Evolutionary conservation across 306 rosid species (phyloP), one percentile per base, ranked within the genome.

Genomic region (Aeschynomene evenia): DNA sequence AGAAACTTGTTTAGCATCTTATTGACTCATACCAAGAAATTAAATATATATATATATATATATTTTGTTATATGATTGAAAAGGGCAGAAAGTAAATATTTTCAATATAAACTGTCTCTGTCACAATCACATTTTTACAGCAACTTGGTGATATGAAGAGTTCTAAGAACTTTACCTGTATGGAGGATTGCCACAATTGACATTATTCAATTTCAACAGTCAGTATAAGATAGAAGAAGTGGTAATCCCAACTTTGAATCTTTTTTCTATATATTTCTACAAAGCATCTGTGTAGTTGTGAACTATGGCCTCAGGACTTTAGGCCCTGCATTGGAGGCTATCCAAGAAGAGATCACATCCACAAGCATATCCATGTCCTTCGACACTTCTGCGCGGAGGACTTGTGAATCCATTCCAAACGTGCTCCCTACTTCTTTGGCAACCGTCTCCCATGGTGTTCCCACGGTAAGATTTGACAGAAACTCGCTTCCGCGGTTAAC

Each of bases 361-460:
- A 94, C 96, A 52, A 94, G 98, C 72, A 58, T 56, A 71, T 83
- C 85, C 50, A 90, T n/a, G 71, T 94, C 97, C 76, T 94, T 90
- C 3, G 97, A 88, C 60, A 55, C 76, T 62, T 90, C 85, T 9
- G 90, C 77, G 2, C 89, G 90, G 54, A 90, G 85, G 61, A 87
- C 64, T 75, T 64, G 72, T 0, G 97, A 88, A 79, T 94, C 97
- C 20, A 80, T 64, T 37, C 98, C 96, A 14, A 91, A 70, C 3
- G 98, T 74, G 86, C 77, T 87, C 48, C 96, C 97, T 3, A 90
- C 86, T 87, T 94, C 97, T 84, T 90, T 94, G 58, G 96, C 98
- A 66, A 90, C 92, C 0, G 87, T 73, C 75, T 94, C 98, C 98
- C 96, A 94, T 22, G 96, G 97, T 2, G 97, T 90, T 63, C 98